phyloP scores from a whole-genome alignment of 768 basidiomycete genomes.

The Kwoniella mangroviensis region DNA sequence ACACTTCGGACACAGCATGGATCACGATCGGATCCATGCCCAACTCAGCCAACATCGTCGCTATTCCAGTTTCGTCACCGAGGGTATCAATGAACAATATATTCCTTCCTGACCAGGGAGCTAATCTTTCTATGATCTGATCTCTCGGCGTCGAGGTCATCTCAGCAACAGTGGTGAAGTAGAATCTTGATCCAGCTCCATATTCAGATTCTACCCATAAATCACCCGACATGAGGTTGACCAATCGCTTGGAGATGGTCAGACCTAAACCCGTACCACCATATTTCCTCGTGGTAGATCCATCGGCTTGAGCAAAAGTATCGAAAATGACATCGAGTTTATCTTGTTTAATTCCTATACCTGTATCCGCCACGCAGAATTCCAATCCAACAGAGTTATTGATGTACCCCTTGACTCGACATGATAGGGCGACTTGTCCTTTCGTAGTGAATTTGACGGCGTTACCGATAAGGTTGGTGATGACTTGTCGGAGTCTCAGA shows the following conservation, averaged over 20 bases:
- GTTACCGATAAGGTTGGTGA: conserved; percentile 63
- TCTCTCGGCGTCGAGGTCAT: conserved; percentile 42
- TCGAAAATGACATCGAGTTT: conserved; percentile 98
- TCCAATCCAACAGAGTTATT: conserved; percentile 86
- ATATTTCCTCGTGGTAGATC: conserved; percentile 97
- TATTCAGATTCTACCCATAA: conserved; percentile 99
- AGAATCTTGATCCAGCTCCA: conserved; percentile 77
- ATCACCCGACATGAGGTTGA: conserved; percentile 95
- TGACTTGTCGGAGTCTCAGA: conserved; percentile 78
- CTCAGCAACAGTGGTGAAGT: conserved; percentile 73
- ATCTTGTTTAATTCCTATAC: conserved; percentile 98
- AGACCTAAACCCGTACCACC: conserved; percentile 95
- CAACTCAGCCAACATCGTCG: conserved; percentile 75
- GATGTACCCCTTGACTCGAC: conserved; percentile 65
- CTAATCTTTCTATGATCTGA: conserved; percentile 52
- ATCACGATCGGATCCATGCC: conserved; percentile 77
- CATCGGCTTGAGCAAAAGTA: conserved; percentile 98
- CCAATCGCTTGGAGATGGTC: conserved; percentile 95
- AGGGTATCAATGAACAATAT: conserved; percentile 92
- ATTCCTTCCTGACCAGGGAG: conserved; percentile 79
- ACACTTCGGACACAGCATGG: conserved; percentile 77
- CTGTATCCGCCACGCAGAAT: conserved; percentile 97
- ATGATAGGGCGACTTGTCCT: conserved; percentile 89
- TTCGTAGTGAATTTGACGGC: conserved; percentile 97
- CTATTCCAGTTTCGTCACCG: conserved; percentile 73